Conservation (phyloP, 768 basidiomycete species). For the Roridomyces roridus region DNA sequence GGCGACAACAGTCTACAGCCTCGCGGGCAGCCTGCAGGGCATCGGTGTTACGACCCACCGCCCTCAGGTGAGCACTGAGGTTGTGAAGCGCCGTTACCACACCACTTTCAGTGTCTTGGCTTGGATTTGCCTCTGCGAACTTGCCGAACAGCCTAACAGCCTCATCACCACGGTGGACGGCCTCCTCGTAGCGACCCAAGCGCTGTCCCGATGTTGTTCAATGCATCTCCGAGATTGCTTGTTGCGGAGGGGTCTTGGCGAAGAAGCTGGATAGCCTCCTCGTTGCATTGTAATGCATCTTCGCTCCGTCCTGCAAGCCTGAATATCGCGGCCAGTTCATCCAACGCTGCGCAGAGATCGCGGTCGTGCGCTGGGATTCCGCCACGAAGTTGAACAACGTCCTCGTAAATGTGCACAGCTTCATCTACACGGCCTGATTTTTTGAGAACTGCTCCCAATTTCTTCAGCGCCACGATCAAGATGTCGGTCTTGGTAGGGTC, state of each 20-base stretch:
- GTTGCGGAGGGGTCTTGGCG: neutral
- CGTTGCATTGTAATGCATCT: conserved; percentile 1
- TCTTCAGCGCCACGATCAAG: too few species aligned
- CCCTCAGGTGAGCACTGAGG: neutral
- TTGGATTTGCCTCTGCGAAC: neutral
- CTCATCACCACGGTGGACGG: neutral
- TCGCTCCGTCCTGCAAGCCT: too few species aligned
- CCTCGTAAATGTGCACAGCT: too few species aligned
- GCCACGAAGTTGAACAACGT: too few species aligned
- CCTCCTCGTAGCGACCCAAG: conserved; percentile 1
- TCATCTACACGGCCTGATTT: too few species aligned
- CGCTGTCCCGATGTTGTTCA: neutral
- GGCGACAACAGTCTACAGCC: conserved; percentile 1
- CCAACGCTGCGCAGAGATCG: too few species aligned
- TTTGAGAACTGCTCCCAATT: too few species aligned
- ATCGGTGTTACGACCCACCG: neutral
- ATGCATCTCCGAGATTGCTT: neutral
- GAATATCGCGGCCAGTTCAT: too few species aligned
- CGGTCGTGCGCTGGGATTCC: too few species aligned
- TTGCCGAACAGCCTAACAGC: conserved; percentile 7
- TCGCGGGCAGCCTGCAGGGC: neutral
- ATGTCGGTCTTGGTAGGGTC: too few species aligned
- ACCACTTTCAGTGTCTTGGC: neutral
- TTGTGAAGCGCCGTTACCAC: conserved; percentile 1
- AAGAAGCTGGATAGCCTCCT: neutral